These are phyloP conservation scores for Gastrodia elata DNA, from an alignment of 106 monocot genomes.

Conservation along the genomic window DNA sequence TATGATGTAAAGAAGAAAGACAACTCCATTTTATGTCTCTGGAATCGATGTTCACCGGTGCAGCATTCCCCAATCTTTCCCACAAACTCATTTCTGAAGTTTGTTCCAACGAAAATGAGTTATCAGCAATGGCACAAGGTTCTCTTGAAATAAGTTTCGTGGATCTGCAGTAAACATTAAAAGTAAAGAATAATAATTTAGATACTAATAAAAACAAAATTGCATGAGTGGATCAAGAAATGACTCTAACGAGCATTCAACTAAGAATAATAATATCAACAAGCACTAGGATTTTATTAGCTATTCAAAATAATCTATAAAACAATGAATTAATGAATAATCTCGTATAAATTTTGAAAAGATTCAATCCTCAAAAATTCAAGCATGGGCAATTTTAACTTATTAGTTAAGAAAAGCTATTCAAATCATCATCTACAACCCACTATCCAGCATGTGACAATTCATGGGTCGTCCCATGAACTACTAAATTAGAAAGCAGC, in stretches of 20 bases:
- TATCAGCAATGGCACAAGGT: constrained; percentile 12
- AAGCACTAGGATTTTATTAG: not conserved
- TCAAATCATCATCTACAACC: not conserved
- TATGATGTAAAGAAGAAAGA: constrained; percentile 76
- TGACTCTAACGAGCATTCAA: not conserved
- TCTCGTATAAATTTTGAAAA: not conserved
- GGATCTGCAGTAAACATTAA: constrained; percentile 19
- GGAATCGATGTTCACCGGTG: constrained; percentile 64
- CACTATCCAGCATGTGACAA: not conserved
- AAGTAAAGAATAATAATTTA: not conserved
- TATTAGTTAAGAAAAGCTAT: not conserved
- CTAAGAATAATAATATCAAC: not conserved
- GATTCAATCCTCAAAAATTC: not conserved
- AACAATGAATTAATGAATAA: not conserved
- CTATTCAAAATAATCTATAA: not conserved
- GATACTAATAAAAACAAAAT: not conserved
- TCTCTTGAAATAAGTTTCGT: constrained; percentile 10
- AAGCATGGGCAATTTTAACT: not conserved
- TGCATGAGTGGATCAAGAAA: not conserved
- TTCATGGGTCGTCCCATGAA: not conserved
- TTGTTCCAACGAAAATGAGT: constrained; percentile 15
- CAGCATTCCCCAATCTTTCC: constrained; percentile 77
- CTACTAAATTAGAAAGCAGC: not conserved
- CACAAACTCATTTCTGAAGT: constrained; percentile 61
- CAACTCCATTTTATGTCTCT: constrained; percentile 58